Evolutionary conservation across 768 basidiomycete species (phyloP), one percentile per base, ranked within the genome.

Genomic region (Neoboletus magnificus): DNA sequence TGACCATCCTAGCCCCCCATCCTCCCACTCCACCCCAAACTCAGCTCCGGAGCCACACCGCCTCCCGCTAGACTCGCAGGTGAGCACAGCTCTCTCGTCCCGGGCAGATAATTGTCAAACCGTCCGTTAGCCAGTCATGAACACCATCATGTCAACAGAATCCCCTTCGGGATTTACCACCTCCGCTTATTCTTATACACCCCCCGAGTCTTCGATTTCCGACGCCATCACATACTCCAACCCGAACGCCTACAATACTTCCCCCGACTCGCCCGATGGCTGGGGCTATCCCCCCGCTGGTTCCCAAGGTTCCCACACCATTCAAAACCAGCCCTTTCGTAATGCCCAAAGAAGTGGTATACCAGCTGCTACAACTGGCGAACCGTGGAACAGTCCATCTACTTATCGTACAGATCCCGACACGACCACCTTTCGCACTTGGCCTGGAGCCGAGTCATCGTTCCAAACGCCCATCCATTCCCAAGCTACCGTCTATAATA

Each of bases 311-410:
- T 69, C 56, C 59, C 76, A 53, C 76, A 77, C 11, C 48, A 65
- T 82, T 74, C 62, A 82, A 68, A 68, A 74, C 73, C 78, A 81
- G 2, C 74, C 78, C 45, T 72, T 85, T 35, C 79, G 83, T 29
- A 71, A 69, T 46, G 48, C 73, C 43, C 56, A 32, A 43, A 63
- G 71, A 53, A 55, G 41, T 18, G 58, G 61, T 22, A 59, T 73
- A 22, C 60, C 63, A 12, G 22, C 58, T 16, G n/a, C 52, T 18
- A 10, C 63, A 7, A 11, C 58, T 10, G 50, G 15, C 29, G 71
- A 71, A 8, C 40, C 56, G 2, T 71, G 70, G 70, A 62, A 59
- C 55, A 40, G 8, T 16, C 69, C 65, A 5, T 0, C 57, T n/a
- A 29, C 62, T 29, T 73, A 66, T 50, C 70, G 71, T 45, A 49